Base-by-base conservation (phyloP, 768 basidiomycete species). In the Pleurotus tuber-regium region DNA sequence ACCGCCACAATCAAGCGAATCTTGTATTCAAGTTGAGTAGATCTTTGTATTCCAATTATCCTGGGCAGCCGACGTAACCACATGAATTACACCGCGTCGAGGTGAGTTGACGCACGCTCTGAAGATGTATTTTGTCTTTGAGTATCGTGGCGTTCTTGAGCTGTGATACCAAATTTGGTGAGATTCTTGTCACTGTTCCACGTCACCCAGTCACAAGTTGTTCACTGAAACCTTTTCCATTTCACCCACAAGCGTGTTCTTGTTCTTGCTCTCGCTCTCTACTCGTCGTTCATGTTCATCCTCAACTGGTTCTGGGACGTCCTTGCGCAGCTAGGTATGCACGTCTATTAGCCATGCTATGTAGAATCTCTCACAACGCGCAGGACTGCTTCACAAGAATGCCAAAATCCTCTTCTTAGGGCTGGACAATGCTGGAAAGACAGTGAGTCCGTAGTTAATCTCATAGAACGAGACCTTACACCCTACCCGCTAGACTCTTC, bases 321-420 rank as follows among this genome's bases (percentile, higher is more conserved):
- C 54, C 89, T 98, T 61, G 82, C 92, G 42, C 86, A 89, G 66
- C 88, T 98, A 38, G 96, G 96, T 98, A 66, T 52, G 83, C 14
- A 3, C 28, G 18, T 11, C 70, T 31, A 3, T 50, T 31, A 16
- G 12, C 28, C 18, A 25, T 14, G 11, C 44, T 19, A 38, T n/a
- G 31, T 18, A 16, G 38, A 33, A 7, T 30, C 4, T 10, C 14
- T 46, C 9, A 16, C 18, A 51, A 33, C 29, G 36, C 42, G 29
- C 57, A 95, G 93, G 93, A 58, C 78, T 96, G 61, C 63, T 87
- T 73, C 90, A 94, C 79, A 97, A 99, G 88, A 98, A 97, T 67
- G 97, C 97, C 59, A 99, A 98, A 82, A 97, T 99, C 67, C 82
- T 99, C 57, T 99, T 99, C 85, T 83, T 99, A 47, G 97, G 97